phyloP scores from a whole-genome alignment of 176 grass and related monocot species.

The Eragrostis nindensis region DNA sequence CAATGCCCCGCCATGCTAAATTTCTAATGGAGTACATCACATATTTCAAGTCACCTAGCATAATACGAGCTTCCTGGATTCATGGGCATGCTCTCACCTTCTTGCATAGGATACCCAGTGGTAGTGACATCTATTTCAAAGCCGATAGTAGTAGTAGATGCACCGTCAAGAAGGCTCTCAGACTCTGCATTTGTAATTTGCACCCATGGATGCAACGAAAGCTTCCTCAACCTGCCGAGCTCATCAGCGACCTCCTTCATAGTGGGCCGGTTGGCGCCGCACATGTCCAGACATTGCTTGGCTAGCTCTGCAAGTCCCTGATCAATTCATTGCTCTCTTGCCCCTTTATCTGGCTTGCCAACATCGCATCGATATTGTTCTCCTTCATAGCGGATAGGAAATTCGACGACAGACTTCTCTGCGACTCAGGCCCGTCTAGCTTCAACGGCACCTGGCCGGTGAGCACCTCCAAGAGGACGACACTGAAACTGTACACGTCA shows the following conservation, averaged over 20 bases:
- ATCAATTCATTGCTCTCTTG: slow-evolving; percentile 38
- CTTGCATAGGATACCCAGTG: slow-evolving; percentile 4
- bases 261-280: slow-evolving; percentile 26
- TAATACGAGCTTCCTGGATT: slow-evolving; percentile 45
- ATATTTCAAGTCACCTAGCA: slow-evolving; percentile 24
- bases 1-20: too few species aligned
- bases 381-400: slow-evolving; percentile 37
- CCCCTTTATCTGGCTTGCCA: slow-evolving; percentile 13
- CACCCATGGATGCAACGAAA: slow-evolving; percentile 36
- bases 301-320: slow-evolving; percentile 31
- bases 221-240: slow-evolving; percentile 30
- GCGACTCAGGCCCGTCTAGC: slow-evolving; percentile 10
- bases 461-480: slow-evolving; percentile 41
- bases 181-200: background rate
- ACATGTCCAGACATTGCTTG: slow-evolving; percentile 44
- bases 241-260: slow-evolving; percentile 43
- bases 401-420: slow-evolving; percentile 10
- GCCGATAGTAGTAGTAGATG: background rate
- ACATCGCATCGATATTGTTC: slow-evolving; percentile 27
- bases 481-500: slow-evolving; percentile 24
- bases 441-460: slow-evolving; percentile 37
- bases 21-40: background rate
- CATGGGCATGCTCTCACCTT: slow-evolving; percentile 28
- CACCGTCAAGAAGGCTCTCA: slow-evolving; percentile 1
- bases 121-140: background rate